Conservation (phyloP, 2,329 filamentous ascomycete genomes). For the Alternaria panax region DNA sequence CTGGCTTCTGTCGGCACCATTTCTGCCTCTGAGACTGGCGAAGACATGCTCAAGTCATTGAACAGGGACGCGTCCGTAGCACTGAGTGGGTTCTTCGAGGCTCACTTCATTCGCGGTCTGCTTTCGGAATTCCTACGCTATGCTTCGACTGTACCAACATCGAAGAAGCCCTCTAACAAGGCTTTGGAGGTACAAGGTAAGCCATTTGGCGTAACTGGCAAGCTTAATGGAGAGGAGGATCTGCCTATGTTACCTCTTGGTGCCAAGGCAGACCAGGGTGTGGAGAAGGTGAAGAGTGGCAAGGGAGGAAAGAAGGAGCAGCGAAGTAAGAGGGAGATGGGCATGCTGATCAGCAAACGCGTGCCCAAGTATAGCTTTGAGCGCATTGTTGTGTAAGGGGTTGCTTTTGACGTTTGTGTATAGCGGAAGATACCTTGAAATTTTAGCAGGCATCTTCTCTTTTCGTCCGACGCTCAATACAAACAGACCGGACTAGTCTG, state of each 20-base stretch:
- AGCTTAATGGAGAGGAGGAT: slow-evolving; percentile 47
- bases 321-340: slow-evolving; percentile 75
- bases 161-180: slow-evolving; percentile 41
- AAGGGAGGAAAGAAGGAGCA: slow-evolving; percentile 73
- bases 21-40: slow-evolving; percentile 61
- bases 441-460: not conserved
- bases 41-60: slow-evolving; percentile 70
- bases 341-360: slow-evolving; percentile 78
- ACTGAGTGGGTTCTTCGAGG: slow-evolving; percentile 75
- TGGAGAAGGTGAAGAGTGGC: slow-evolving; percentile 63
- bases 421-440: slow-evolving; percentile 1
- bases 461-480: not conserved
- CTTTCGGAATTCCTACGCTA: slow-evolving; percentile 73
- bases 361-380: slow-evolving; percentile 86
- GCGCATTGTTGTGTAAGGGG: slow-evolving; percentile 59
- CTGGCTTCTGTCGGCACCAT: slow-evolving; percentile 60
- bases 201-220: slow-evolving; percentile 53
- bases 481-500: not conserved
- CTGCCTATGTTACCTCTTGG: slow-evolving; percentile 72
- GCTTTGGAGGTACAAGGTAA: slow-evolving; percentile 54
- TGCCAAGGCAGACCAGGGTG: slow-evolving; percentile 64
- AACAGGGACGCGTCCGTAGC: slow-evolving; percentile 74
- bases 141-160: slow-evolving; percentile 37
- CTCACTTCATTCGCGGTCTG: slow-evolving; percentile 68
- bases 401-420: slow-evolving; percentile 6